Conservation (phyloP, 257 asterid species). For the Oldenlandia corymbosa region DNA sequence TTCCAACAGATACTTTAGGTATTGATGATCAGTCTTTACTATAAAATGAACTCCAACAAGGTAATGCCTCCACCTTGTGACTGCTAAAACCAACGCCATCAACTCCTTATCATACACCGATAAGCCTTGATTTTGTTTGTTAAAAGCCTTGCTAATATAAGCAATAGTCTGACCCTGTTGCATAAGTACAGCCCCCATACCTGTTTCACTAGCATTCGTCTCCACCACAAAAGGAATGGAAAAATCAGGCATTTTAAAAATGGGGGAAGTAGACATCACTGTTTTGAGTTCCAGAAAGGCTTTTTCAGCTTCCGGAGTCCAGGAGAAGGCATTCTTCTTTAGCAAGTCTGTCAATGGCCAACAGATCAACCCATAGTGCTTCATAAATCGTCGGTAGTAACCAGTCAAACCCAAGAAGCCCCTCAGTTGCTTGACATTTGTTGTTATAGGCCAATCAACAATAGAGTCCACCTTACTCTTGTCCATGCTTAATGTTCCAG, state of each 20-base stretch:
- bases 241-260: neutral
- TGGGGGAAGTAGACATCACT: neutral
- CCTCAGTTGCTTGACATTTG: neutral
- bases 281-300: neutral
- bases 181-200: neutral
- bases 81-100: neutral
- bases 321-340: neutral
- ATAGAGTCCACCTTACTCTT: neutral
- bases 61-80: neutral
- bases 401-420: neutral
- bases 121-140: neutral
- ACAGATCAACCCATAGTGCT: neutral
- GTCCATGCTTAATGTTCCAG: neutral
- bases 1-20: neutral
- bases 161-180: neutral
- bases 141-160: neutral
- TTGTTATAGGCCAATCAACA: neutral
- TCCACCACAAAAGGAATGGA: neutral
- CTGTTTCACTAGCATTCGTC: neutral
- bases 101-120: constrained; percentile 1
- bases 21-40: neutral
- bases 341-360: neutral
- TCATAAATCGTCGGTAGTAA: neutral
- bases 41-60: neutral
- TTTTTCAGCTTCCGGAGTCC: neutral